phyloP scores from a whole-genome alignment of 148 eudicot genomes.

The Spergularia bocconei region DNA sequence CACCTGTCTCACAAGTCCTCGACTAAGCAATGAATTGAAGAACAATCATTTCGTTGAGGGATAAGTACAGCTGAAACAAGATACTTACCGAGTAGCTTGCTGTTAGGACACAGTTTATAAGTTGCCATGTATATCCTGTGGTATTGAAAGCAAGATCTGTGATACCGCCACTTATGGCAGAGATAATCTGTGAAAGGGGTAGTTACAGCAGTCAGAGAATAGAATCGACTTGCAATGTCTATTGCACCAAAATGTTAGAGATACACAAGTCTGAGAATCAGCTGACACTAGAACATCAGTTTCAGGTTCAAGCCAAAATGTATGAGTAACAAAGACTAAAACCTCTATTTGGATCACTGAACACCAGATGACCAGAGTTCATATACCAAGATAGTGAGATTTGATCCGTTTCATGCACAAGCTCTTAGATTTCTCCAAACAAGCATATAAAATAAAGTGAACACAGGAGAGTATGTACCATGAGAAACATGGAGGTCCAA shows the following conservation, averaged over 20 bases:
- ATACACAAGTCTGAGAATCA: not conserved
- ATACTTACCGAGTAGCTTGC: constrained; percentile 66
- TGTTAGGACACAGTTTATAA: constrained; percentile 66
- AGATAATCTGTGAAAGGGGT: constrained; percentile 52
- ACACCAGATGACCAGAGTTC: not conserved
- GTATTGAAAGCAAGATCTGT: constrained; percentile 69
- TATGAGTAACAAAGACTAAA: not conserved
- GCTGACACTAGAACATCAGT: not conserved
- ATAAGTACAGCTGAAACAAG: not conserved
- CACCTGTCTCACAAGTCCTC: not conserved
- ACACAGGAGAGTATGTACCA: constrained; percentile 43
- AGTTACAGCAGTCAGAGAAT: not conserved
- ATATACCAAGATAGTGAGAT: not conserved
- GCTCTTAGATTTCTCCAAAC: not conserved
- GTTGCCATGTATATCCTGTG: constrained; percentile 73
- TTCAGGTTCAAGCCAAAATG: not conserved
- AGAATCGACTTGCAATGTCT: not conserved
- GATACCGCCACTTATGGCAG: constrained; percentile 74
- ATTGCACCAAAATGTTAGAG: not conserved
- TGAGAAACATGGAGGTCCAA: constrained; percentile 80
- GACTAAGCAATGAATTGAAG: not conserved
- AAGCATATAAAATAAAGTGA: constrained; percentile 11
- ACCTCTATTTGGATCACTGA: not conserved
- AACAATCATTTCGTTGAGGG: not conserved
- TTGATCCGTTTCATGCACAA: not conserved